These are phyloP conservation scores for Suillus lakei DNA, from an alignment of 768 basidiomycete genomes.

Conservation along the genomic window DNA sequence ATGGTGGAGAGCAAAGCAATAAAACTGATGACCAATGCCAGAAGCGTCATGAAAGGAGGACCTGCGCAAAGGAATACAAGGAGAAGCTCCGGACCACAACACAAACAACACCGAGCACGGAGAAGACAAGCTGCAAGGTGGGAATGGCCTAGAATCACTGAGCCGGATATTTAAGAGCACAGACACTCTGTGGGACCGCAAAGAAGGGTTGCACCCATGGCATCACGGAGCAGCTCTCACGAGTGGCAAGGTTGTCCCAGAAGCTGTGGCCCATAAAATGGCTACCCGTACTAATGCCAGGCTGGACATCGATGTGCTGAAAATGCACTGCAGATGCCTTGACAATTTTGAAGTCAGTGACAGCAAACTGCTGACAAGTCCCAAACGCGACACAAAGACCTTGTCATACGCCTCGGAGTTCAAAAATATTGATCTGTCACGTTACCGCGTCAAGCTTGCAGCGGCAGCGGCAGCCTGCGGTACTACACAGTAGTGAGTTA, in stretches of 20 bases:
- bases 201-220: neutral
- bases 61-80: slow-evolving; percentile 10
- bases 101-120: slow-evolving; percentile 9
- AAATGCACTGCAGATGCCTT: neutral
- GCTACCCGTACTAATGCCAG: too few relatives aligned
- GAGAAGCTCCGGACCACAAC: slow-evolving; percentile 15
- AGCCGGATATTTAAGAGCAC: slow-evolving; percentile 10
- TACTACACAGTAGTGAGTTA: neutral
- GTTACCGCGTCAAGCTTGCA: neutral
- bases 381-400: neutral
- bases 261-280: neutral
- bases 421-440: neutral
- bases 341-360: neutral
- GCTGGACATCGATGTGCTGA: neutral
- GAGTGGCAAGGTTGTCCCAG: neutral
- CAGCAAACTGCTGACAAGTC: neutral
- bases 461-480: neutral
- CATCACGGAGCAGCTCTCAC: slow-evolving; percentile 1
- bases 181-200: slow-evolving; percentile 10
- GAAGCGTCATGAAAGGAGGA: slow-evolving; percentile 15
- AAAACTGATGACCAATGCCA: slow-evolving; percentile 12
- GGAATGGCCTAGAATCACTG: slow-evolving; percentile 16
- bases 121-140: slow-evolving; percentile 8
- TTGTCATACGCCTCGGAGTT: neutral
- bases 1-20: slow-evolving; percentile 18